Evolutionary conservation across 2,329 filamentous ascomycete genomes (phyloP), one percentile per base, ranked within the genome.

Genomic region (Colletotrichum lentis): DNA sequence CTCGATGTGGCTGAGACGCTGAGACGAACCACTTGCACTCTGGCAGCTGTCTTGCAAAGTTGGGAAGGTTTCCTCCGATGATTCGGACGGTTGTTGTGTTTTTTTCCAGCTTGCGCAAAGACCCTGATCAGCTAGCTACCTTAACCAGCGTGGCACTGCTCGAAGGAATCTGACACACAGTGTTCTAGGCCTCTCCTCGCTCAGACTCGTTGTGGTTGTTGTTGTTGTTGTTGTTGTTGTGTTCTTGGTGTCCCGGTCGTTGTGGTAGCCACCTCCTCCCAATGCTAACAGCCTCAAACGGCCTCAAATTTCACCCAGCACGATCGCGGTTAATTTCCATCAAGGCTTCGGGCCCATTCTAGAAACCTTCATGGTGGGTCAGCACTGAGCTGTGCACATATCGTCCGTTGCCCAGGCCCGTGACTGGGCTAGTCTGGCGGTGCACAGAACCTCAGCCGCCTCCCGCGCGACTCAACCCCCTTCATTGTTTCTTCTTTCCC

Each of bases 361-460:
- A 44, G 62, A 60, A 47, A 41, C 12, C 24, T 39, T 44, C 31
- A 14, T 59, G 58, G 43, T 20, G 43, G 54, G 11, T n/a, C n/a
- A n/a, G n/a, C n/a, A n/a, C n/a, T 54, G 54, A 67, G 54, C 61
- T 59, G 65, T 67, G 61, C 61, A 59, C 54, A 43, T 35, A 43
- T 35, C 4, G 44, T 14, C 27, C 22, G 12, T 31, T 52, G 18
- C 18, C 14, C 39, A 18, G 27, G 37, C 52, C 20, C 52, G 59
- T 53, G 52, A 63, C 54, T 35, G 43, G 16, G 52, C 47, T 24
- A 56, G 50, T 56, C 20, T 18, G 37, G 6, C 52, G 50, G 49
- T 61, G 66, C 66, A 68, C 62, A 37, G 62, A 46, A 46, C 10
- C 44, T 27, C 43, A 35, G 55, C 62, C 62, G 20, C 35, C 52